phyloP scores from a whole-genome alignment of 208 protist species.

The Phytomonas sp. region DNA sequence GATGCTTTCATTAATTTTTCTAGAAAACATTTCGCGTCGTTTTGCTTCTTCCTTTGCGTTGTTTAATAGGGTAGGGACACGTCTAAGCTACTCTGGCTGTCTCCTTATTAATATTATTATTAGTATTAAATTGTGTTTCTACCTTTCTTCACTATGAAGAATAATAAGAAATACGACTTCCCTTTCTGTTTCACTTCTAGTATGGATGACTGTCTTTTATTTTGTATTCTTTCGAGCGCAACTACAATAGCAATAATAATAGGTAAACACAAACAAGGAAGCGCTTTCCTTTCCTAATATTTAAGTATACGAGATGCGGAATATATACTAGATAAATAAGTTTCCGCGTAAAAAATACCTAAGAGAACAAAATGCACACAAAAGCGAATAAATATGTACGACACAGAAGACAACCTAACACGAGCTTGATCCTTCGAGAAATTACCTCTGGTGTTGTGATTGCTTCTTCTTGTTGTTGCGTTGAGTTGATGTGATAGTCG shows the following conservation, averaged over 20 bases:
- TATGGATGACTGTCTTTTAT: background rate
- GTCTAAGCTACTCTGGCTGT: no score
- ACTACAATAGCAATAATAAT: background rate
- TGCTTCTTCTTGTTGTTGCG: background rate
- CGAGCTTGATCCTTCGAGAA: background rate
- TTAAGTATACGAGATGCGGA: background rate
- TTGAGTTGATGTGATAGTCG: no score
- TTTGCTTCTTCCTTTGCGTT: slow-evolving; percentile 2
- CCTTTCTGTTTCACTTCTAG: background rate
- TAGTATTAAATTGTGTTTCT: background rate
- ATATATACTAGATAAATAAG: slow-evolving; percentile 9
- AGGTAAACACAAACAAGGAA: background rate
- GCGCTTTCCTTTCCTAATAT: background rate
- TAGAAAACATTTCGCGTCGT: slow-evolving; percentile 40
- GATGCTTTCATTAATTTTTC: slow-evolving; percentile 45
- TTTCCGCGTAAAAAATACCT: slow-evolving; percentile 1
- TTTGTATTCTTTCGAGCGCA: slow-evolving; percentile 2
- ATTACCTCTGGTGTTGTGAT: background rate
- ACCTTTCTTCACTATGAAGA: background rate
- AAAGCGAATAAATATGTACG: background rate
- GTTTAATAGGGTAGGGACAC: background rate
- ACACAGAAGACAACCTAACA: background rate
- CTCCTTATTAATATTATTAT: no score
- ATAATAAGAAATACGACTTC: background rate
- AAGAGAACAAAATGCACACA: slow-evolving; percentile 7